These are phyloP conservation scores for Mycena venus DNA, from an alignment of 768 basidiomycete genomes.

Conservation along the genomic window DNA sequence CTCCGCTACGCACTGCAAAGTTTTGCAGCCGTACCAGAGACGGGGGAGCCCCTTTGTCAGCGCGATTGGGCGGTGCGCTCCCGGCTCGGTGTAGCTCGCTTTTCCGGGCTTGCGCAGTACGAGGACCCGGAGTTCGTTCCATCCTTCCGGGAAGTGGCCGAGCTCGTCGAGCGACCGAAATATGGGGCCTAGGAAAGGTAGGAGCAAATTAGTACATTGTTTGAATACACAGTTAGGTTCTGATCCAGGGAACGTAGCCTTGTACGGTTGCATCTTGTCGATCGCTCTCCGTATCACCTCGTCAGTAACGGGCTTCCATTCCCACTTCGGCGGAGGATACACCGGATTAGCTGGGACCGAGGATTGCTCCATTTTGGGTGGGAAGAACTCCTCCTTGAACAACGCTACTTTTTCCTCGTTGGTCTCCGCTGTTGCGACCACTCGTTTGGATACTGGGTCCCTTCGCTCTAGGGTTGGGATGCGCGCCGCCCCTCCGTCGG, in stretches of 20 bases:
- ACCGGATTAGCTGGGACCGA: constrained; percentile 19
- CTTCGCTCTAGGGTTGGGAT: constrained; percentile 40
- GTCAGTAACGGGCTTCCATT: constrained; percentile 36
- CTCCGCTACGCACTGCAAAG: constrained; percentile 28
- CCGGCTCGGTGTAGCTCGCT: constrained; percentile 46
- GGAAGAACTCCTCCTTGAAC: constrained; percentile 47
- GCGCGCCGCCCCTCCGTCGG: constrained; percentile 42
- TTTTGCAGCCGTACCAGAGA: constrained; percentile 23
- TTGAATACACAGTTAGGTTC: constrained; percentile 49
- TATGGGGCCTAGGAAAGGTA: constrained; percentile 41
- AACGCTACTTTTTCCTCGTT: constrained; percentile 42
- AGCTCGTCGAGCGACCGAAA: constrained; percentile 45
- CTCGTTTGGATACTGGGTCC: background rate
- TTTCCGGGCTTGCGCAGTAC: constrained; percentile 52
- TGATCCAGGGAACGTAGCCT: constrained; percentile 43
- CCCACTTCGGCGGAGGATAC: constrained; percentile 43
- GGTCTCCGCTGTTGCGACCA: constrained; percentile 11
- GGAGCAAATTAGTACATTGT: constrained; percentile 35
- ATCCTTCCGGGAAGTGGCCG: constrained; percentile 30
- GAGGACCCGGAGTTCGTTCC: constrained; percentile 43
- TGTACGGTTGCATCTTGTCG: constrained; percentile 46
- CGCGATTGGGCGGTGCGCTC: constrained; percentile 53
- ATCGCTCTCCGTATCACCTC: constrained; percentile 43
- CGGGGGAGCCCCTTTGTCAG: constrained; percentile 44
- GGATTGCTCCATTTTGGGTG: constrained; percentile 1